Conservation (phyloP, 139 green algal species). For the Picochlorum sp. region DNA sequence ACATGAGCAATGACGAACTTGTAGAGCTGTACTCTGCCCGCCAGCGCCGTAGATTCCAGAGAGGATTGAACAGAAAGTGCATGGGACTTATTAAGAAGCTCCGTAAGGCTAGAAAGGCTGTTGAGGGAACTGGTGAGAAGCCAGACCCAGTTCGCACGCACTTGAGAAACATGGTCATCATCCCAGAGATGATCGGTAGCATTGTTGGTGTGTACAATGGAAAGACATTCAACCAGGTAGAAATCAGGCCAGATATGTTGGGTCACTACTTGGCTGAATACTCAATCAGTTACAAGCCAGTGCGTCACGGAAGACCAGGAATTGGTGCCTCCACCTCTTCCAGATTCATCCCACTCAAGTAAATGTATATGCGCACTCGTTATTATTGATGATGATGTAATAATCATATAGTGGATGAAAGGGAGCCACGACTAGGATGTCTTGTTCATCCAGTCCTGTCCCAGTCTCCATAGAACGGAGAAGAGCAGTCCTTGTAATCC, state of each 20-base stretch:
- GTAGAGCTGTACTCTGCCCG: slow-evolving; percentile 74
- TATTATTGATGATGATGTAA: slow-evolving; percentile 15
- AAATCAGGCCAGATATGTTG: slow-evolving; percentile 96
- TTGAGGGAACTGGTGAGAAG: slow-evolving; percentile 75
- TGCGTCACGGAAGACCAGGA: slow-evolving; percentile 93
- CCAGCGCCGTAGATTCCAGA: slow-evolving; percentile 78
- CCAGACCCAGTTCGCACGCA: slow-evolving; percentile 96
- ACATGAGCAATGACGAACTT: slow-evolving; percentile 88
- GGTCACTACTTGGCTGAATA: slow-evolving; percentile 99
- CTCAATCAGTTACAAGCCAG: slow-evolving; percentile 99
- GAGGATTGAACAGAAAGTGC: slow-evolving; percentile 94
- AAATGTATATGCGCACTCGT: slow-evolving; percentile 6
- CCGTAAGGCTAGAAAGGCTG: slow-evolving; percentile 76
- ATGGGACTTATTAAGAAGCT: slow-evolving; percentile 96
- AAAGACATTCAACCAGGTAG: slow-evolving; percentile 97
- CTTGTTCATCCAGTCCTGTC: slow-evolving; percentile 54
- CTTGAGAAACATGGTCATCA: slow-evolving; percentile 98
- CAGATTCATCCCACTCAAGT: slow-evolving; percentile 99
- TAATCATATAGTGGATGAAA: slow-evolving; percentile 1
- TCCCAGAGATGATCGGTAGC: slow-evolving; percentile 98
- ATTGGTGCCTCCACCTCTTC: slow-evolving; percentile 92
- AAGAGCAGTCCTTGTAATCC: slow-evolving; percentile 71
- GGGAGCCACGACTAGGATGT: not conserved
- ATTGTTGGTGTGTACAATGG: slow-evolving; percentile 99
- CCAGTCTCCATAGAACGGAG: slow-evolving; percentile 70